phyloP scores from a whole-genome alignment of 2,329 filamentous ascomycete species.

The Tolypocladium nubicola region DNA sequence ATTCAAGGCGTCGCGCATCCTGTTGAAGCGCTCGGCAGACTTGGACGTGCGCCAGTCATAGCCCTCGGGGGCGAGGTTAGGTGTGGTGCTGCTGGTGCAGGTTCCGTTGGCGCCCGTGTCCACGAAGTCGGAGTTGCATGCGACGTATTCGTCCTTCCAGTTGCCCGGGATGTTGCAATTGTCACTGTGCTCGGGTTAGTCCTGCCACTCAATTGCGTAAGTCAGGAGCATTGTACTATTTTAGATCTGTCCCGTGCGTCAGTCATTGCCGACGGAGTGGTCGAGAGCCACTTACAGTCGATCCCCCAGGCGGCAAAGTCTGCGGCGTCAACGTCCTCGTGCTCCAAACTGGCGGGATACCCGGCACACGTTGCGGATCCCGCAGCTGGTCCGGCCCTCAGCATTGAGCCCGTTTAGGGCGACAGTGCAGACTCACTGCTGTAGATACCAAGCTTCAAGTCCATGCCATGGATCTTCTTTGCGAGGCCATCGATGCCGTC shows the following conservation, averaged over 20 bases:
- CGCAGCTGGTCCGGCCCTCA: constrained; percentile 3
- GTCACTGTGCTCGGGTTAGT: constrained; percentile 19
- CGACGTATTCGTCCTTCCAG: constrained; percentile 24
- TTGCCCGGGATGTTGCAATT: constrained; percentile 35
- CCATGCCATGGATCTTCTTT: constrained; percentile 41
- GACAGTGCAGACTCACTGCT: constrained; percentile 29
- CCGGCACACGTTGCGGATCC: constrained; percentile 11
- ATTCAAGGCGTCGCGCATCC: constrained; percentile 41
- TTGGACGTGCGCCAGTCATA: constrained; percentile 15
- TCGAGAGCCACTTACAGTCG: constrained; percentile 29
- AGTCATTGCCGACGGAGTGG: not conserved
- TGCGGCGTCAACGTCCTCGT: constrained; percentile 46
- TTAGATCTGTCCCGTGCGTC: constrained; percentile 4
- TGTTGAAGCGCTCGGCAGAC: constrained; percentile 29
- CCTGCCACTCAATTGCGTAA: not conserved
- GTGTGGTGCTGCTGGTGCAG: constrained; percentile 1
- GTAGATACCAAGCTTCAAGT: constrained; percentile 55
- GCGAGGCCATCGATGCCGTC: constrained; percentile 45
- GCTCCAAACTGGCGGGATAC: constrained; percentile 38
- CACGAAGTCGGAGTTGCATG: constrained; percentile 11
- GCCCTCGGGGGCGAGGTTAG: constrained; percentile 7
- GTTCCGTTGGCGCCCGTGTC: constrained; percentile 4
- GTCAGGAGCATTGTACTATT: constrained; percentile 6
- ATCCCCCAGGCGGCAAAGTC: constrained; percentile 49
- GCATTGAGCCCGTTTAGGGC: too few relatives aligned